phyloP scores from a whole-genome alignment of 2,329 filamentous ascomycete genomes.

The Sclerotinia subarctica region DNA sequence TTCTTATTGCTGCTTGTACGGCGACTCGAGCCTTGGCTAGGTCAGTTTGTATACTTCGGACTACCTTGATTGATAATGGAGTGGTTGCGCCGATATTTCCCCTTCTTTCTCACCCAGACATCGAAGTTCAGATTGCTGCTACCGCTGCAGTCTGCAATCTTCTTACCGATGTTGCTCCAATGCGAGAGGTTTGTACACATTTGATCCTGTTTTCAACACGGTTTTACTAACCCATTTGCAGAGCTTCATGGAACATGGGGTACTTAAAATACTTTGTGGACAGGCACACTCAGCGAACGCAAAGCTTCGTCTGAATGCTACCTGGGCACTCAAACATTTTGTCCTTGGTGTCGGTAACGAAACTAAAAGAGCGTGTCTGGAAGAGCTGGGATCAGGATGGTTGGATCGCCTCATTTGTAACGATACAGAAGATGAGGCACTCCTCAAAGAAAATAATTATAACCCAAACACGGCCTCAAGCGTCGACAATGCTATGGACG shows the following conservation, averaged over 20 bases:
- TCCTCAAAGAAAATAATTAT: conserved; percentile 39
- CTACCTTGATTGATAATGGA: conserved; percentile 80
- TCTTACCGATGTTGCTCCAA: conserved; percentile 83
- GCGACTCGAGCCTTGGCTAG: conserved; percentile 77
- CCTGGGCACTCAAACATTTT: conserved; percentile 94
- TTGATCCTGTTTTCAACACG: not conserved
- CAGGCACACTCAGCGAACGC: conserved; percentile 79
- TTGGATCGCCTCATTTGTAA: conserved; percentile 73
- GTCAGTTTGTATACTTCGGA: conserved; percentile 79
- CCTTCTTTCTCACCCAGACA: conserved; percentile 69
- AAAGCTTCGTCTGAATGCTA: conserved; percentile 75
- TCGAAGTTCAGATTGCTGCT: conserved; percentile 81
- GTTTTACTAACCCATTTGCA: conserved; percentile 39
- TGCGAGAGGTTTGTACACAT: conserved; percentile 67
- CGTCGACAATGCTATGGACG: conserved; percentile 48
- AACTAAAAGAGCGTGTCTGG: conserved; percentile 72
- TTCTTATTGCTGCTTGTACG: conserved; percentile 82
- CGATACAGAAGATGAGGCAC: conserved; percentile 53
- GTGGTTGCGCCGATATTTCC: conserved; percentile 74
- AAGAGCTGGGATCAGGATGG: conserved; percentile 76
- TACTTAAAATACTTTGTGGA: conserved; percentile 74
- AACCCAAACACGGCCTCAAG: conserved; percentile 23
- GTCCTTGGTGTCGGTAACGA: conserved; percentile 68
- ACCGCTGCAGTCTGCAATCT: conserved; percentile 83
- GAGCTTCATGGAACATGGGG: conserved; percentile 69